Percentiles rank a stretch among this genome's conserved stretches.
These are phyloP conservation scores for Termitomyces sp. DNA, from an alignment of 768 basidiomycete genomes.

Conservation along the genomic window DNA sequence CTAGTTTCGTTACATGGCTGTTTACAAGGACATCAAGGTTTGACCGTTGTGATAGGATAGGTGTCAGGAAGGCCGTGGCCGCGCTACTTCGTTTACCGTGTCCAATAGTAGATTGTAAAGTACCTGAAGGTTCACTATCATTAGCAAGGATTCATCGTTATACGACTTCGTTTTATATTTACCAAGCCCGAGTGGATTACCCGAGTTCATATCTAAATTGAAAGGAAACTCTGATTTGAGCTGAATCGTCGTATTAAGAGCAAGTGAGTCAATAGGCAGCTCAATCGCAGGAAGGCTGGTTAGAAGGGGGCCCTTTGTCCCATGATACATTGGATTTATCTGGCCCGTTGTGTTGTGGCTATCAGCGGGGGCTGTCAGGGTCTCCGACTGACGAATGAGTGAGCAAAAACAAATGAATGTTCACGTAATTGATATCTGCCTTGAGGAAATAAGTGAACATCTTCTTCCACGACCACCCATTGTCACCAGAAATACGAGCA, in stretches of 20 bases:
- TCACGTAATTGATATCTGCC: not conserved
- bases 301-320: conserved; percentile 20
- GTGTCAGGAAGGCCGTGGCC: conserved; percentile 23
- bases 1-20: conserved; percentile 16
- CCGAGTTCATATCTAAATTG: conserved; percentile 20
- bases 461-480: conserved; percentile 27
- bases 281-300: conserved; percentile 24
- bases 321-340: conserved; percentile 26
- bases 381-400: conserved; percentile 22
- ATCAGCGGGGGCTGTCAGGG: conserved; percentile 24
- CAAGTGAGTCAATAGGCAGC: conserved; percentile 18
- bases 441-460: conserved; percentile 23
- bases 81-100: conserved; percentile 23
- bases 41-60: conserved; percentile 16
- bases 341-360: conserved; percentile 26
- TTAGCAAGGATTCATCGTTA: not conserved
- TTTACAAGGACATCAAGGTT: conserved; percentile 26
- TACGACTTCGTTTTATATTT: not conserved
- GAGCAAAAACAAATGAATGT: not conserved
- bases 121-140: conserved; percentile 12
- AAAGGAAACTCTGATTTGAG: conserved; percentile 19
- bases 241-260: conserved; percentile 24
- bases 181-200: conserved; percentile 22
- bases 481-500: conserved; percentile 23
- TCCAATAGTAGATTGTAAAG: conserved; percentile 19